These are phyloP conservation scores for Eucalyptus caleyi DNA, from an alignment of 345 rosid genomes.

Conservation along the genomic window DNA sequence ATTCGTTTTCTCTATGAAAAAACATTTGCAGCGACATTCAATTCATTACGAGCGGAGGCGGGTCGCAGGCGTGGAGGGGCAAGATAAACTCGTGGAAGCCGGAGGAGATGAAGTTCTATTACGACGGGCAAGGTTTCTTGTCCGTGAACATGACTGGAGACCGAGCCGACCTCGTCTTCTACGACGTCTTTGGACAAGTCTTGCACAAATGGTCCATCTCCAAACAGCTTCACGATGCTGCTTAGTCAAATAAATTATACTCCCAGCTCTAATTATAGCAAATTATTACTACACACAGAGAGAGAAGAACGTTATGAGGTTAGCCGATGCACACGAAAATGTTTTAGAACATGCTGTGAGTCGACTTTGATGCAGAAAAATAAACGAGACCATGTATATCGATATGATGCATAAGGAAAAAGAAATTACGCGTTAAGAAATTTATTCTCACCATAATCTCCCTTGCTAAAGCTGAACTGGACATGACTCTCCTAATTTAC, in stretches of 20 bases:
- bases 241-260: not conserved
- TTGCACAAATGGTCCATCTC: slow-evolving; percentile 29
- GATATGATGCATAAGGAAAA: not conserved
- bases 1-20: not conserved
- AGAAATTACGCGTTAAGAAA: not conserved
- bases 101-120: slow-evolving; percentile 42
- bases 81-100: slow-evolving; percentile 17
- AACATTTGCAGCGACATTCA: slow-evolving; percentile 22
- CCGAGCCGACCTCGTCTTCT: slow-evolving; percentile 13
- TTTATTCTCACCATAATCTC: not conserved
- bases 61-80: slow-evolving; percentile 83
- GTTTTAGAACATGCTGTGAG: not conserved
- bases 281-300: not conserved
- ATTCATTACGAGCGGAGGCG: slow-evolving; percentile 70
- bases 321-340: not conserved
- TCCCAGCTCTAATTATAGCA: not conserved
- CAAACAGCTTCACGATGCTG: not conserved
- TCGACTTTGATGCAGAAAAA: not conserved
- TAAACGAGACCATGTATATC: not conserved
- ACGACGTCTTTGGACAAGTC: slow-evolving; percentile 39
- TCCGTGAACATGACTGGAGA: slow-evolving; percentile 26
- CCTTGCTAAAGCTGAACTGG: not conserved
- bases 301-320: not conserved
- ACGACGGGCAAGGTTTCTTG: slow-evolving; percentile 83
- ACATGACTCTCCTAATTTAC: not conserved